Evolutionary conservation across 2,329 filamentous ascomycete genomes (phyloP).

Genomic region (Aspergillus puulaauensis): DNA sequence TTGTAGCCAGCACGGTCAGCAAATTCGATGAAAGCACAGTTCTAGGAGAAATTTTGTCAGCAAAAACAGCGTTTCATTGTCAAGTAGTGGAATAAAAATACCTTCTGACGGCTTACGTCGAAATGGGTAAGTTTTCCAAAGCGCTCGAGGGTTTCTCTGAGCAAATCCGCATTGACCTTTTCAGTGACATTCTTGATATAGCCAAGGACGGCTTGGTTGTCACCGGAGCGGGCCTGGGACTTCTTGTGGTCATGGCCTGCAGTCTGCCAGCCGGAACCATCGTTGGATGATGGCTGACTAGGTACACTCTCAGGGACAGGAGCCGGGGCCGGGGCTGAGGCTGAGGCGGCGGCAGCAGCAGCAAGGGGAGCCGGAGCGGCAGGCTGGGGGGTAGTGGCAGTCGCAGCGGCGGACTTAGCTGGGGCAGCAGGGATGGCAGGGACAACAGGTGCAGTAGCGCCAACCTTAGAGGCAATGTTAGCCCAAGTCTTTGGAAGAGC

Average conservation of each 20-base stretch:
- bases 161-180: constrained; percentile 72
- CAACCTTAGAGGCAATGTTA: constrained; percentile 54
- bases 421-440: constrained; percentile 34
- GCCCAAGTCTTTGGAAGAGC: constrained; percentile 66
- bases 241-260: constrained; percentile 76
- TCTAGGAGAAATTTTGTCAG: constrained; percentile 54
- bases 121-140: constrained; percentile 66
- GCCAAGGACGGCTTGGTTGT: constrained; percentile 75
- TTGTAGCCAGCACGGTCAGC: constrained; percentile 76
- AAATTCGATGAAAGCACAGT: constrained; percentile 96
- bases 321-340: constrained; percentile 31
- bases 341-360: constrained; percentile 24
- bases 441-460: constrained; percentile 39
- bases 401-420: constrained; percentile 33
- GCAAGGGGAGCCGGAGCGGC: constrained; percentile 28
- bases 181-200: constrained; percentile 97
- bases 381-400: constrained; percentile 34
- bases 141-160: constrained; percentile 68
- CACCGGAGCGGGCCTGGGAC: constrained; percentile 69
- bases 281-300: constrained; percentile 77
- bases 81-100: constrained; percentile 41
- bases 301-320: constrained; percentile 49
- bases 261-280: constrained; percentile 79
- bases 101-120: constrained; percentile 71
- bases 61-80: not conserved